These are phyloP conservation scores for Hydnum rufescens DNA, from an alignment of 768 basidiomycete genomes.

Conservation along the genomic window DNA sequence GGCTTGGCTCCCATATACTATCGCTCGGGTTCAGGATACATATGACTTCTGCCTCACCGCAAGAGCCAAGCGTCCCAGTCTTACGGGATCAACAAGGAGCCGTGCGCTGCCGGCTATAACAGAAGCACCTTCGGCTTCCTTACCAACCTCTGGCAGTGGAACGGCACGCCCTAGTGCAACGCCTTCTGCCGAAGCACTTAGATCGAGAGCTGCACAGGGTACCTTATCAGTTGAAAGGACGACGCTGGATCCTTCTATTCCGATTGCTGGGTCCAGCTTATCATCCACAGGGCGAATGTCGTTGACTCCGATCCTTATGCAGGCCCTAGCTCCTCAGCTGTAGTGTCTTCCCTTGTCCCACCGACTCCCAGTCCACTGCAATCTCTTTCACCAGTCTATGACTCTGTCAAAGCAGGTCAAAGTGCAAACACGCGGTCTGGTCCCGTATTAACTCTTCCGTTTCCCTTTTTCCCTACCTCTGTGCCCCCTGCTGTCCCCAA, in stretches of 20 bases:
- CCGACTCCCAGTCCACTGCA: neutral
- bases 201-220: too few species aligned
- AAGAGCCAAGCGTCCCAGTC: neutral
- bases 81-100: too few species aligned
- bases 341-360: neutral
- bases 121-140: neutral
- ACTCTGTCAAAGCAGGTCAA: neutral
- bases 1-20: slow-evolving; percentile 58
- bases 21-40: slow-evolving; percentile 51
- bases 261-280: too few species aligned
- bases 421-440: neutral
- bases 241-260: too few species aligned
- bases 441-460: neutral
- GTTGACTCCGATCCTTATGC: neutral
- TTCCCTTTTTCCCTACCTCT: slow-evolving; percentile 2
- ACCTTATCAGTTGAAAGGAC: too few species aligned
- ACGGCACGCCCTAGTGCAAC: slow-evolving; percentile 27
- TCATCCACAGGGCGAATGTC: neutral
- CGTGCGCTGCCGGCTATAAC: neutral
- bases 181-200: neutral
- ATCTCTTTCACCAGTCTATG: neutral
- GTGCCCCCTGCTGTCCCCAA: neutral
- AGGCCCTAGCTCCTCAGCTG: neutral
- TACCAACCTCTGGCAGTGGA: neutral
- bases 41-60: slow-evolving; percentile 57